These are phyloP conservation scores for Coniochaeta sp. DNA, from an alignment of 2,329 filamentous ascomycete species.

Conservation along the genomic window DNA sequence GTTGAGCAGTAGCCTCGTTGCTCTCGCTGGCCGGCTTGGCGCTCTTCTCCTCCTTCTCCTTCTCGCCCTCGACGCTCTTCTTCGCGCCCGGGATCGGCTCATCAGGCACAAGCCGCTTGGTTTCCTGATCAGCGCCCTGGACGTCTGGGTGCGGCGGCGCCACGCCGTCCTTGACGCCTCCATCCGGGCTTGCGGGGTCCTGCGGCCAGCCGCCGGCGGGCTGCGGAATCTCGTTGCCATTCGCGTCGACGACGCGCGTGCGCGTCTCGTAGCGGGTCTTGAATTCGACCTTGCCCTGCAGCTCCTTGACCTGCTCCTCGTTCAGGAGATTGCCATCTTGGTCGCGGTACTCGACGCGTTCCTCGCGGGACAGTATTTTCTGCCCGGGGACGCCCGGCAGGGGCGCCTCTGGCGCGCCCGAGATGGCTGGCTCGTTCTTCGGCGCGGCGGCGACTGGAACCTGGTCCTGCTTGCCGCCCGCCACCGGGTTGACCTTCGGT, in stretches of 20 bases:
- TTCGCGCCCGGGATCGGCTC: constrained; percentile 31
- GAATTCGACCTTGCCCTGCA: constrained; percentile 92
- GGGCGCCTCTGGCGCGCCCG: constrained; percentile 35
- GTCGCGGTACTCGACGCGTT: constrained; percentile 90
- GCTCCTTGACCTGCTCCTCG: constrained; percentile 71
- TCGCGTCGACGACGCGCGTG: constrained; percentile 71
- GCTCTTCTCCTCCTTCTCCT: constrained; percentile 44
- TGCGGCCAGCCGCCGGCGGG: constrained; percentile 31
- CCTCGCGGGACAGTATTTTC: constrained; percentile 52
- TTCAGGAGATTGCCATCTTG: constrained; percentile 85
- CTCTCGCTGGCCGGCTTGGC: constrained; percentile 58
- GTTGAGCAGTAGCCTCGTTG: constrained; percentile 39
- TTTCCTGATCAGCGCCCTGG: constrained; percentile 53
- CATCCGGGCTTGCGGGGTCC: constrained; percentile 15
- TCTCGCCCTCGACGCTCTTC: constrained; percentile 51
- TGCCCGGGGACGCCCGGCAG: constrained; percentile 28
- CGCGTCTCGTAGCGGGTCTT: constrained; percentile 94
- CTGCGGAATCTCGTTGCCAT: constrained; percentile 66
- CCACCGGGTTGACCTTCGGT: constrained; percentile 2
- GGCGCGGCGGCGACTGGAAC: constrained; percentile 13
- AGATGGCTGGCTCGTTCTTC: constrained; percentile 24
- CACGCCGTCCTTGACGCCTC: constrained; percentile 25
- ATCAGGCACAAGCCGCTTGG: constrained; percentile 30
- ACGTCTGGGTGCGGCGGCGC: constrained; percentile 55
- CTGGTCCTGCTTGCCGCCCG: constrained; percentile 15